Evolutionary conservation across 2,329 filamentous ascomycete species (phyloP).

Genomic region (Phaeosphaeria sp.): DNA sequence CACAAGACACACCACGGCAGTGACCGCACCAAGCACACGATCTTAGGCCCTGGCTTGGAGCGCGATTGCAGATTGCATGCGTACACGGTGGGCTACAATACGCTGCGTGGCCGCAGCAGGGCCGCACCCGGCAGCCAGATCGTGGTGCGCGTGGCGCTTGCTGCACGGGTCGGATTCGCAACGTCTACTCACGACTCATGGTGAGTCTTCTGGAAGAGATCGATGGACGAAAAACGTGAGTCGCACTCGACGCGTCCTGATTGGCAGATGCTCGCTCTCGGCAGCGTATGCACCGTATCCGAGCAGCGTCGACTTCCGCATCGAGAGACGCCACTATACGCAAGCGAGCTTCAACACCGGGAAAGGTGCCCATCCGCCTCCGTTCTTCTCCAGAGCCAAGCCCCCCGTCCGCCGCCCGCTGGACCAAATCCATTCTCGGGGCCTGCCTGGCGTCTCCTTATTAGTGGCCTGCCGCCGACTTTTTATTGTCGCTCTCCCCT

Average conservation of each 20-base stretch:
- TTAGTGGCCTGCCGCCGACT: constrained; percentile 25
- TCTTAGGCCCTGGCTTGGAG: neutral
- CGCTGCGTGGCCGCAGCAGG: neutral
- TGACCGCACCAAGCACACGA: neutral
- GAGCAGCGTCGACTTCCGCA: constrained; percentile 1
- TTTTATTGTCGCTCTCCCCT: constrained; percentile 20
- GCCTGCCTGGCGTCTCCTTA: constrained; percentile 16
- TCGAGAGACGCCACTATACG: constrained; percentile 3
- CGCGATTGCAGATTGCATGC: neutral
- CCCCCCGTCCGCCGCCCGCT: constrained; percentile 16
- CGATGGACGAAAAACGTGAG: constrained; percentile 7
- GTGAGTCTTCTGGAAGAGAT: constrained; percentile 1
- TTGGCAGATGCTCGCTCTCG: constrained; percentile 15
- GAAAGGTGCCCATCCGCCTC: constrained; percentile 32
- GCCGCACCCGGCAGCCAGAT: neutral
- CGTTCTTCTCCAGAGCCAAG: constrained; percentile 28
- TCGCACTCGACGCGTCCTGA: constrained; percentile 8
- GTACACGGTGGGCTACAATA: neutral
- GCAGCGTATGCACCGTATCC: constrained; percentile 23
- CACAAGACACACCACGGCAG: too few relatives aligned
- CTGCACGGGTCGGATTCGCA: neutral
- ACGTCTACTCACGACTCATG: neutral
- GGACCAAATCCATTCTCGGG: constrained; percentile 22
- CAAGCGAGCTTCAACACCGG: constrained; percentile 21
- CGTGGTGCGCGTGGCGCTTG: neutral